Evolutionary conservation across 352 stramenopile genomes (phyloP), one percentile per base, ranked within the genome.

Genomic region (Elongisporangium undulatum): DNA sequence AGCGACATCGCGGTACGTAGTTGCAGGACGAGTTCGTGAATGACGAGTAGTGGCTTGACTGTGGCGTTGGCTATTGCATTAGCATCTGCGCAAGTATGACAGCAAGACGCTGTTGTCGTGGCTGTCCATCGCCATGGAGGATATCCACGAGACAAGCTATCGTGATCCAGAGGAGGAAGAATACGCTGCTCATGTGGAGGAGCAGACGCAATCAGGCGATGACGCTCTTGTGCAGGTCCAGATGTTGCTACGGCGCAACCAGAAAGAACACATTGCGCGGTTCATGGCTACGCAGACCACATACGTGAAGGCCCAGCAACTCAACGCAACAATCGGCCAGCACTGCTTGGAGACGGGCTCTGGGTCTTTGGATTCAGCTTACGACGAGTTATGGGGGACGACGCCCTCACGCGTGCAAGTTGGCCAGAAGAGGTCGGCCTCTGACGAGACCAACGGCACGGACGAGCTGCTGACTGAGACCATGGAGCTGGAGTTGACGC

Each of bases 211-310:
- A 9, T 69, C 71, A 6, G 79, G 60, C 22, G 71, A 65, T 29
- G 74, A 81, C 20, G 69, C 74, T 9, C 59, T 84, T 6, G 24
- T 70, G 3, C 71, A 84, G 50, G 69, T 84, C 21, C 71, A 79
- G 34, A 24, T 53, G n/a, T 59, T 77, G 10, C 55, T 84, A 4
- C 66, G 69, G 2, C 52, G 59, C n/a, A 70, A 67, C 55, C 74
- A 84, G 50, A 59, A 69, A 3, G 54, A 79, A 51, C 74, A 83
- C 50, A 79, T 84, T 29, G 59, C 57, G 20, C 63, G 59, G 16
- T 84, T 81, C 53, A 9, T 77, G 10, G 60, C 64, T 15, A 75
- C 69, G 0, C 71, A 83, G 29, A 63, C 62, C 12, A 22, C 55
- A 4, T 83, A 83, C 39, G 56, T 56, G 0, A 67, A 68, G 26